Conservation (phyloP, 148 eudicot genomes). For the Polygonum aviculare region DNA sequence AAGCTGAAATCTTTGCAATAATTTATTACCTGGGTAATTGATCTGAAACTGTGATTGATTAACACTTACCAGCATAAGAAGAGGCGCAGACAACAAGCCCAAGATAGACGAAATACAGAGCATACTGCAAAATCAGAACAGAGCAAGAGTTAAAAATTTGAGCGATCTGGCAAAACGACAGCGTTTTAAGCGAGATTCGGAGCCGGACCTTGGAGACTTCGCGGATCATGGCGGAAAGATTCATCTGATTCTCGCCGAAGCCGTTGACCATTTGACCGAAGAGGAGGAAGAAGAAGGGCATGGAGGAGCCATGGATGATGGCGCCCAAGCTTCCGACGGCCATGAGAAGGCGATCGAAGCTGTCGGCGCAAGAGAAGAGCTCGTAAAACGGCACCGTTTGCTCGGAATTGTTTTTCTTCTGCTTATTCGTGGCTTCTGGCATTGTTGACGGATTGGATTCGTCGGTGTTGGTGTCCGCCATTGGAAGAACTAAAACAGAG, state of each 20-base stretch:
- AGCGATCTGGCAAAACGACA: slow-evolving; percentile 20
- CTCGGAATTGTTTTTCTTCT: slow-evolving; percentile 36
- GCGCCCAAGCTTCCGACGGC: slow-evolving; percentile 65
- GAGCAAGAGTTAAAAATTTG: neutral
- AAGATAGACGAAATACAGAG: slow-evolving; percentile 84
- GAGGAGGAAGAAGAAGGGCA: slow-evolving; percentile 88
- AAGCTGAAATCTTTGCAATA: no score
- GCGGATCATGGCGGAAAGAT: slow-evolving; percentile 70
- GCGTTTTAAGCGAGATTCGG: neutral
- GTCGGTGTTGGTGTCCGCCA: neutral
- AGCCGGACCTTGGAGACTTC: slow-evolving; percentile 78
- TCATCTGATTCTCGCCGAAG: slow-evolving; percentile 76
- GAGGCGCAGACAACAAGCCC: slow-evolving; percentile 88
- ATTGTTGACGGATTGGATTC: slow-evolving; percentile 23
- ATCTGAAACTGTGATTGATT: neutral
- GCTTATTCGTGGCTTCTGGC: slow-evolving; percentile 67
- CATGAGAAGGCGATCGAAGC: slow-evolving; percentile 61
- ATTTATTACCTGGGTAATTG: neutral
- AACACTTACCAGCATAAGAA: slow-evolving; percentile 71
- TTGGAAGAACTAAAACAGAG: neutral
- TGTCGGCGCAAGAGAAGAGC: slow-evolving; percentile 79
- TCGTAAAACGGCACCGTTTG: slow-evolving; percentile 73
- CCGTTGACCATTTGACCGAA: slow-evolving; percentile 97
- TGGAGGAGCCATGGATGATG: slow-evolving; percentile 87
- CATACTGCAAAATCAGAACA: slow-evolving; percentile 52